These are phyloP conservation scores for Coprinopsis sp. DNA, from an alignment of 768 basidiomycete genomes.

Conservation along the genomic window DNA sequence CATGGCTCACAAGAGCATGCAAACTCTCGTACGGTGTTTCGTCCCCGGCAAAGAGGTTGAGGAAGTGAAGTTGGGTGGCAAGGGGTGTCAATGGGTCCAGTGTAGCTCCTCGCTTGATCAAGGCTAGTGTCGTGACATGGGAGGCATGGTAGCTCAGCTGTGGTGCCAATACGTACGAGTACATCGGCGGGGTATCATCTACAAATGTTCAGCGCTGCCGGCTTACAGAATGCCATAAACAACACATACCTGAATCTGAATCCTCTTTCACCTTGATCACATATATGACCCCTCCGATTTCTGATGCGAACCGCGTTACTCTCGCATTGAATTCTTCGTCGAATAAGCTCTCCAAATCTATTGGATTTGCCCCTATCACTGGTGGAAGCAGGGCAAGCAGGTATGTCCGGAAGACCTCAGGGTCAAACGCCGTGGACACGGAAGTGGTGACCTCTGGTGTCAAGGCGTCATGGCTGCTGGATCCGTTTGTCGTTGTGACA, in stretches of 20 bases:
- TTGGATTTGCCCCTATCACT: constrained; percentile 64
- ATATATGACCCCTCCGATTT: constrained; percentile 74
- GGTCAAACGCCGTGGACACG: constrained; percentile 51
- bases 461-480: constrained; percentile 24
- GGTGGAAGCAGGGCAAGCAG: constrained; percentile 71
- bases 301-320: constrained; percentile 69
- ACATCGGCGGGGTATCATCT: constrained; percentile 67
- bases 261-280: constrained; percentile 78
- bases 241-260: constrained; percentile 57
- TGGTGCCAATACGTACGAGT: constrained; percentile 63
- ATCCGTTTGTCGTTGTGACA: constrained; percentile 18
- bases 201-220: constrained; percentile 8
- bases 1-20: constrained; percentile 91
- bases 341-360: constrained; percentile 65
- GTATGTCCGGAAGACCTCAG: constrained; percentile 66
- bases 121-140: constrained; percentile 80
- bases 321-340: constrained; percentile 73
- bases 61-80: constrained; percentile 81
- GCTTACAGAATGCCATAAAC: background rate
- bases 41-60: constrained; percentile 87
- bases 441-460: constrained; percentile 21
- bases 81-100: constrained; percentile 80
- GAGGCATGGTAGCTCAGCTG: constrained; percentile 77
- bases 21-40: constrained; percentile 93
- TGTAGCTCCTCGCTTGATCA: constrained; percentile 87